These are phyloP conservation scores for Chlorella sp. DNA, from an alignment of 139 green algal species.

Conservation along the genomic window DNA sequence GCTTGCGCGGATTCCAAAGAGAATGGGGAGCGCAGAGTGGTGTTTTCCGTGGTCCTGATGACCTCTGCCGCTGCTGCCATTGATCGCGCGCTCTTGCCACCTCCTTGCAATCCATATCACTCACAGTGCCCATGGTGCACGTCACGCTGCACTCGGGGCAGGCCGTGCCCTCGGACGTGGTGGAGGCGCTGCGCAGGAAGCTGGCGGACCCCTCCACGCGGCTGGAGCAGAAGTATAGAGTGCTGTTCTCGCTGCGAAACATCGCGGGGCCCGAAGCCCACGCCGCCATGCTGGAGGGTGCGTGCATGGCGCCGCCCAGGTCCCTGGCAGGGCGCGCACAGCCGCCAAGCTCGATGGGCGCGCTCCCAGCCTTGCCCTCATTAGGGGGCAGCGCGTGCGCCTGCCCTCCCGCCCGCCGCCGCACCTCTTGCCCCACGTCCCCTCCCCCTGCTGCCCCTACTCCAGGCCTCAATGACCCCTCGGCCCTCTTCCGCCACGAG, in stretches of 20 bases:
- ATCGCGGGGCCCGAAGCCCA: conserved; percentile 54
- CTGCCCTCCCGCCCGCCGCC: too few relatives aligned
- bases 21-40: too few relatives aligned
- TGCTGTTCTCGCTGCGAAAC: conserved; percentile 83
- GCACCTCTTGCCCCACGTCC: not conserved
- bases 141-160: not conserved
- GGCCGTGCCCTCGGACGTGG: conserved; percentile 24
- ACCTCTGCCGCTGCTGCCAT: too few relatives aligned
- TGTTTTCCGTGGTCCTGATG: too few relatives aligned
- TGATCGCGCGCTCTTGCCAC: too few relatives aligned
- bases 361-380: too few relatives aligned
- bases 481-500: conserved; percentile 87
- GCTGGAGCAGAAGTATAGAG: conserved; percentile 78
- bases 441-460: not conserved
- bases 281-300: conserved; percentile 64
- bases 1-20: too few relatives aligned
- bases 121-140: not conserved
- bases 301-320: not conserved
- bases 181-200: conserved; percentile 54
- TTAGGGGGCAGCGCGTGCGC: too few relatives aligned
- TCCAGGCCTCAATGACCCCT: conserved; percentile 73
- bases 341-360: too few relatives aligned
- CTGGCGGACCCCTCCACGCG: conserved; percentile 45
- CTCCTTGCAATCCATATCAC: too few relatives aligned
- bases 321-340: too few relatives aligned